Base-by-base conservation (phyloP, 2,329 filamentous ascomycete genomes). In the Xylaria hypoxylon region DNA sequence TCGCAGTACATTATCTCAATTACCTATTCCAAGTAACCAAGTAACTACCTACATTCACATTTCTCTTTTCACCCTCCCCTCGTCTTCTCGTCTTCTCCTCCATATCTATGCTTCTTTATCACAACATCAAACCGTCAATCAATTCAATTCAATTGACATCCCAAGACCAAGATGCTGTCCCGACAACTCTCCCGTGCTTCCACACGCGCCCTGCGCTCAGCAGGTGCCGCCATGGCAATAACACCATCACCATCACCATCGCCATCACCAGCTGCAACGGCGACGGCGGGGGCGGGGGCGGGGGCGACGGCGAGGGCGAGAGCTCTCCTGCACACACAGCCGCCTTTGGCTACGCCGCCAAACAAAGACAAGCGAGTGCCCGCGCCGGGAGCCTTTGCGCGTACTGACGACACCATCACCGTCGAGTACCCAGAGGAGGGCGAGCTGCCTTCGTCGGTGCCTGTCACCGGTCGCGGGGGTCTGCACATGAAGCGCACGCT, bases 401-500 rank as follows among this genome's bases (percentile, higher is more conserved):
- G 92, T 75, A 97, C 93, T 10, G 92, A 96, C 75, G 87, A 93
- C 56, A 88, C 85, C 62, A 90, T 97, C 68, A 87, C 89, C 44
- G 89, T 96, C 69, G 89, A 93, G 78, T 93, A 96, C 76, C 93
- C 93, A 0, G 86, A 88, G 42, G 91, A 93, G 75, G 81, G 87
- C 62, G 87, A 94, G 67, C 85, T 96, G 71, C 93, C 93, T 10
- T 85, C 86, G 47, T 91, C 89, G 64, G 82, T 84, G 63, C 90
- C 92, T 3, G 88, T 95, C 7, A 86, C 89, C 70, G 93, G 93
- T 55, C 87, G 92, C 58, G 92, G 92, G 68, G 93, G 92, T 19
- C 86, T 90, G 76, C 92, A 96, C 75, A 91, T 92, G 80, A 94
- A 93, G 83, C 90, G 93, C 28, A 97, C 94, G 0, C 86, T 97